Conservation (phyloP, 345 rosid genomes). For the Brassica carinata region DNA sequence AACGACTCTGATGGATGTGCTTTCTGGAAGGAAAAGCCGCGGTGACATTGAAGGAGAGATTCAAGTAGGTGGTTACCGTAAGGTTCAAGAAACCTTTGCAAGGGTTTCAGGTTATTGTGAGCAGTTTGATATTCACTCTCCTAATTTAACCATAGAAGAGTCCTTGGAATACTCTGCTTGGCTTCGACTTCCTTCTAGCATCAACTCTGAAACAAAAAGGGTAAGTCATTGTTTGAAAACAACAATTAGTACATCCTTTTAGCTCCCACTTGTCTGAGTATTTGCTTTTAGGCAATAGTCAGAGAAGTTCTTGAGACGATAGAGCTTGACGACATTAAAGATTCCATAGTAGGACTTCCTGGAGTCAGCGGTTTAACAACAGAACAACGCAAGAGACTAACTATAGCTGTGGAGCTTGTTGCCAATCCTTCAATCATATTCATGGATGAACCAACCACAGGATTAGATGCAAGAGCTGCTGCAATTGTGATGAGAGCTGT, state of each 20-base stretch:
- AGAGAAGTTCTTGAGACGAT: conserved; percentile 47
- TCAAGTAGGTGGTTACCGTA: conserved; percentile 54
- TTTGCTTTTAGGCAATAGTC: conserved; percentile 38
- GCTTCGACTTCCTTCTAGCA: conserved; percentile 46
- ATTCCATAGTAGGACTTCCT: conserved; percentile 46
- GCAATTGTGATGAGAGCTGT: conserved; percentile 56
- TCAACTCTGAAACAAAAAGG: conserved; percentile 30
- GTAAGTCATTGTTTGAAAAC: conserved; percentile 7
- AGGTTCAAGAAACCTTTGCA: conserved; percentile 62
- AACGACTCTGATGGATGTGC: conserved; percentile 72
- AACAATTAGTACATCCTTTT: background rate
- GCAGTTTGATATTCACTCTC: conserved; percentile 65
- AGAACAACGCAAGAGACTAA: conserved; percentile 52
- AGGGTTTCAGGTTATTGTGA: conserved; percentile 67
- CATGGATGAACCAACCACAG: conserved; percentile 58
- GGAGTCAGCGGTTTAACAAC: conserved; percentile 48
- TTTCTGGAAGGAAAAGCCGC: conserved; percentile 60
- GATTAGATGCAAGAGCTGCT: conserved; percentile 58
- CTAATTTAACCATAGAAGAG: conserved; percentile 59
- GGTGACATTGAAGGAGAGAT: conserved; percentile 57
- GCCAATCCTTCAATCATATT: conserved; percentile 54
- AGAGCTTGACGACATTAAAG: conserved; percentile 48
- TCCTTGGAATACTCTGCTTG: conserved; percentile 59
- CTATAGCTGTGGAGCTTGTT: conserved; percentile 55
- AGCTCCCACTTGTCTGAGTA: background rate